A percentile compares a stretch with the other conserved stretches of the same genome.
These are phyloP conservation scores for Eucalyptus rudis DNA, from an alignment of 345 rosid genomes.

Conservation along the genomic window DNA sequence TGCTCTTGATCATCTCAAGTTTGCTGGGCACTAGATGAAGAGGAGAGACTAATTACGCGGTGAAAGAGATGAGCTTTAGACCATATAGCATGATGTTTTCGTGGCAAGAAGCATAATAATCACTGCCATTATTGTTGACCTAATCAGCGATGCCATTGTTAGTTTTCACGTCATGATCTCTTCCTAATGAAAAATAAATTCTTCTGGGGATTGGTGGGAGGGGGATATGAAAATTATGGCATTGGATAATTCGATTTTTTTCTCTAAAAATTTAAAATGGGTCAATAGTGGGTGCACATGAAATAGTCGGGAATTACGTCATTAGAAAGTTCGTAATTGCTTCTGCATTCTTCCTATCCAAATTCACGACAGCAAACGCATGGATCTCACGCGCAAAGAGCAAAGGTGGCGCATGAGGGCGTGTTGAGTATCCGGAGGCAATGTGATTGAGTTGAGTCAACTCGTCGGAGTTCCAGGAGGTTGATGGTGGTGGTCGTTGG, in stretches of 20 bases:
- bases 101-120: background rate
- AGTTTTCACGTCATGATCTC: background rate
- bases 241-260: background rate
- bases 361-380: background rate
- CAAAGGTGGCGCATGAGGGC: background rate
- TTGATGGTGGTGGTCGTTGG: too few relatives aligned
- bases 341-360: background rate
- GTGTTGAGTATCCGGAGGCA: too few relatives aligned
- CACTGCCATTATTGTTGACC: background rate
- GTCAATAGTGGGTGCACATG: background rate
- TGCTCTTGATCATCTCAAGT: background rate
- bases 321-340: background rate
- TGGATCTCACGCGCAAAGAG: background rate
- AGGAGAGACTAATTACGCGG: background rate
- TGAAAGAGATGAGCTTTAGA: background rate
- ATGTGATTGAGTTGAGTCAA: too few relatives aligned
- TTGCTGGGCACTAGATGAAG: background rate
- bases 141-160: background rate
- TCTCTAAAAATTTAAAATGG: background rate
- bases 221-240: background rate
- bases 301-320: background rate
- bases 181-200: background rate
- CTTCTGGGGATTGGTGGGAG: background rate
- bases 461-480: too few relatives aligned
- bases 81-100: background rate